Percentiles rank a stretch among this genome's conserved stretches.
Conservation (phyloP, 2,329 filamentous ascomycete genomes). For the Aspergillus chevalieri region DNA sequence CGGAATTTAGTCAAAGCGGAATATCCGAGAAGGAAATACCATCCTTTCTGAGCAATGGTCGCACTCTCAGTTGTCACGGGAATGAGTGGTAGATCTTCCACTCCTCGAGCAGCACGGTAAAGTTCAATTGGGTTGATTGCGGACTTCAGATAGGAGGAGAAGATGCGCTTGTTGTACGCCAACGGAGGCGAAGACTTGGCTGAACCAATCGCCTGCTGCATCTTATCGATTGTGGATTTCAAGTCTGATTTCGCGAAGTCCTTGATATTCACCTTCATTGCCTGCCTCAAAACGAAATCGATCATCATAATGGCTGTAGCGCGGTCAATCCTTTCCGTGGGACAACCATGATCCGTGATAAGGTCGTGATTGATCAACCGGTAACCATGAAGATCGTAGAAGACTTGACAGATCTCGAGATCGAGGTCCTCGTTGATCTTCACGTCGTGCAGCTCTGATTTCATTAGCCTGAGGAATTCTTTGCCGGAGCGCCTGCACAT, state of each 20-base stretch:
- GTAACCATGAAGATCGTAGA: conserved; percentile 75
- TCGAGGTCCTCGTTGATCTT: conserved; percentile 75
- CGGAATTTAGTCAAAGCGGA: conserved; percentile 82
- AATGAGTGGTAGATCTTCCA: conserved; percentile 66
- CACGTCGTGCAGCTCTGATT: conserved; percentile 72
- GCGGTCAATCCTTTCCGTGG: conserved; percentile 69
- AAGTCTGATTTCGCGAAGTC: conserved; percentile 88
- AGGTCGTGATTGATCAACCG: conserved; percentile 67
- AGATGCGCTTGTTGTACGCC: conserved; percentile 79
- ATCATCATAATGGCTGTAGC: conserved; percentile 74
- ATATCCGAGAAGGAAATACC: conserved; percentile 88
- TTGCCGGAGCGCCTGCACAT: conserved; percentile 82
- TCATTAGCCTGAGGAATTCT: conserved; percentile 82
- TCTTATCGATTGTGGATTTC: conserved; percentile 83
- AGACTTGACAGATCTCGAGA: conserved; percentile 75
- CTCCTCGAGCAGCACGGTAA: conserved; percentile 73
- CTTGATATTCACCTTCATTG: conserved; percentile 78
- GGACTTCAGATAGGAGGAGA: conserved; percentile 73
- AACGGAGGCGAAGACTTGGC: conserved; percentile 73
- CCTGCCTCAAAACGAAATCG: conserved; percentile 75
- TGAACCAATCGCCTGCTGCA: conserved; percentile 75
- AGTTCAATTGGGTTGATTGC: conserved; percentile 76
- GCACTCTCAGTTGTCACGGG: conserved; percentile 64
- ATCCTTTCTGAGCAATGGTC: conserved; percentile 69
- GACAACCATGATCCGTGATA: conserved; percentile 72